Evolutionary conservation across 2,329 filamentous ascomycete species (phyloP).

Genomic region (Cadophora sp.): DNA sequence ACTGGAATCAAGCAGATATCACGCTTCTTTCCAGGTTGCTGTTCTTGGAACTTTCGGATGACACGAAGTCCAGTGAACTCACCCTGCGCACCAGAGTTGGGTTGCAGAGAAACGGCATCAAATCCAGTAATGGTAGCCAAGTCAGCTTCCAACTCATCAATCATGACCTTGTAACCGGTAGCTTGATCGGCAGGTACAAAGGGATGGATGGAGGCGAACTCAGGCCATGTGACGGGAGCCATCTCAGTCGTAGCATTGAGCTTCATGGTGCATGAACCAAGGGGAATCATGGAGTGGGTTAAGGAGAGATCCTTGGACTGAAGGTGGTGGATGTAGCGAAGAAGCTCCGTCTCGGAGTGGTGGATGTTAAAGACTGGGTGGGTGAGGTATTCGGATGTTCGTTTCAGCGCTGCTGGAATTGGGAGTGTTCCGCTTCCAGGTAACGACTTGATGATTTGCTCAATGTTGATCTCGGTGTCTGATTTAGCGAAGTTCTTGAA

Average conservation of each 20-base stretch:
- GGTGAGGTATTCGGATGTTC: constrained; percentile 79
- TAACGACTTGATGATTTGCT: constrained; percentile 53
- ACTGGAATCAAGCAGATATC: constrained; percentile 95
- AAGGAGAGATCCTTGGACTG: constrained; percentile 94
- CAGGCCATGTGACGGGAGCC: constrained; percentile 80
- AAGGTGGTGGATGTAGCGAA: constrained; percentile 92
- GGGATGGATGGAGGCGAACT: constrained; percentile 82
- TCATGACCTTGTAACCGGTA: constrained; percentile 73
- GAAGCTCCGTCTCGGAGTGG: constrained; percentile 92
- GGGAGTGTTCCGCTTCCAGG: constrained; percentile 46
- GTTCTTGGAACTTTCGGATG: constrained; percentile 84
- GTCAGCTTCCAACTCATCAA: constrained; percentile 76
- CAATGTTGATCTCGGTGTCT: constrained; percentile 40
- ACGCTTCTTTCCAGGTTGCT: constrained; percentile 71
- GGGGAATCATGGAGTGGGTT: constrained; percentile 96
- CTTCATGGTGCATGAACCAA: constrained; percentile 99
- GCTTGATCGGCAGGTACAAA: constrained; percentile 71
- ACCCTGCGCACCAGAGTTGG: constrained; percentile 94
- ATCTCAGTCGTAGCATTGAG: constrained; percentile 94
- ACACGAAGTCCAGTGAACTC: constrained; percentile 91
- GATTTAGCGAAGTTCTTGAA: constrained; percentile 52
- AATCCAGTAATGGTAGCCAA: constrained; percentile 87
- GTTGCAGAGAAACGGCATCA: constrained; percentile 87
- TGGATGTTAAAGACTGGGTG: constrained; percentile 95
- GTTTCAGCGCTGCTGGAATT: constrained; percentile 67